Percentiles rank a stretch among this genome's conserved stretches.
Evolutionary conservation across 2,329 filamentous ascomycete species (phyloP).

Genomic region (Ophiostoma pallidulum): DNA sequence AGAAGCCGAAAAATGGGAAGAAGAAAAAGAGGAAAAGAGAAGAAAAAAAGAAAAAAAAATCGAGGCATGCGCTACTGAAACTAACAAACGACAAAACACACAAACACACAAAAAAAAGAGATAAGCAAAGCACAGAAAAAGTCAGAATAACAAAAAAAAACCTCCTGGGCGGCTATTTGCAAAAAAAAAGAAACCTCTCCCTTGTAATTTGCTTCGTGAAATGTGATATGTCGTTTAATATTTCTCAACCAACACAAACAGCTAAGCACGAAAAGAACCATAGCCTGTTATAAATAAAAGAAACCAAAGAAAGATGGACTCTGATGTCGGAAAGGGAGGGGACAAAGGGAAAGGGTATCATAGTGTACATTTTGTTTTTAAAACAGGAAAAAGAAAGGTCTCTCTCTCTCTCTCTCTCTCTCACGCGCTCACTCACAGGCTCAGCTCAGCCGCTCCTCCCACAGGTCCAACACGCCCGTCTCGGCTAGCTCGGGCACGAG

Average conservation of each 20-base stretch:
- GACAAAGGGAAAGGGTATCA: not conserved
- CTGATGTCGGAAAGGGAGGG: too few species aligned
- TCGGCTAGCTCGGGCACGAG: constrained; percentile 77
- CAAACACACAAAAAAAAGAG: constrained; percentile 7
- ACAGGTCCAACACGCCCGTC: constrained; percentile 59
- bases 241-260: too few species aligned
- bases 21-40: constrained; percentile 11
- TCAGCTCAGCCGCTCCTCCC: constrained; percentile 57
- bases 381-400: not conserved
- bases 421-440: too few species aligned
- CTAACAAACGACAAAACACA: too few species aligned
- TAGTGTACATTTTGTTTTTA: not conserved
- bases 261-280: not conserved
- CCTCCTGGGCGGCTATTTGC: constrained; percentile 17
- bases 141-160: constrained; percentile 12
- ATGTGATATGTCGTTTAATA: too few species aligned
- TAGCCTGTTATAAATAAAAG: not conserved
- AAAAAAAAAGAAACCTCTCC: constrained; percentile 1
- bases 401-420: constrained; percentile 1
- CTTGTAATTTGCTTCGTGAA: too few species aligned
- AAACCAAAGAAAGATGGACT: not conserved
- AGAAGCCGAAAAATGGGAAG: constrained; percentile 1
- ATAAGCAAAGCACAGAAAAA: constrained; percentile 7
- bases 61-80: too few species aligned
- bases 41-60: constrained; percentile 12